Evolutionary conservation across 371 early-diverging fungal genomes (phyloP).

Genomic region (Mortierella sp.): DNA sequence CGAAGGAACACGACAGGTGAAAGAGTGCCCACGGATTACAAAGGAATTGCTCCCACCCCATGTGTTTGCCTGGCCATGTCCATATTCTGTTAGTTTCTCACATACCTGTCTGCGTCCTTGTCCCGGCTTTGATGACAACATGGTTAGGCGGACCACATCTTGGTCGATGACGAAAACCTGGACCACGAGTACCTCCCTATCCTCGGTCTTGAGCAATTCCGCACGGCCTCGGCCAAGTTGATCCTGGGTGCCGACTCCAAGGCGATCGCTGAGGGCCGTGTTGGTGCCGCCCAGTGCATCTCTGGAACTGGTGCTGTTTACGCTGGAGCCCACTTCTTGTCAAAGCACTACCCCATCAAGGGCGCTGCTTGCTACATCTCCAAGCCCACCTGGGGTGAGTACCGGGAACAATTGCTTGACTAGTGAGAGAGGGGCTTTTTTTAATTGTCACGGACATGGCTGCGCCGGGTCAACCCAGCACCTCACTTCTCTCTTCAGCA

Average conservation of each 20-base stretch:
- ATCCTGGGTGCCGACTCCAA: conserved; percentile 86
- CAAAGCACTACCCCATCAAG: conserved; percentile 70
- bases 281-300: conserved; percentile 85
- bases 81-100: not conserved
- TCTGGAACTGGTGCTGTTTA: conserved; percentile 95
- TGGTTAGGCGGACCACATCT: conserved; percentile 80
- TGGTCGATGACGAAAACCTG: conserved; percentile 73
- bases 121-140: too few species aligned
- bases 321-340: conserved; percentile 86
- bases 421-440: too few species aligned
- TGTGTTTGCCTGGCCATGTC: too few species aligned
- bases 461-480: too few species aligned
- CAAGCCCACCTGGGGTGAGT: conserved; percentile 94
- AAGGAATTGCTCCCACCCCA: not conserved
- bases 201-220: conserved; percentile 82
- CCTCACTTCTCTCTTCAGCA: not conserved
- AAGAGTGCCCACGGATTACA: too few species aligned
- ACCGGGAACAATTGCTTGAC: not conserved
- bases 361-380: conserved; percentile 82
- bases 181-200: conserved; percentile 97
- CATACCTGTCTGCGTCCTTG: not conserved
- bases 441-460: too few species aligned
- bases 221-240: conserved; percentile 79
- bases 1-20: too few species aligned
- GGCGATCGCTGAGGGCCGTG: conserved; percentile 79